Evolutionary conservation across 768 basidiomycete genomes (phyloP).

Genomic region (Porphyrellus cyaneotinctus): DNA sequence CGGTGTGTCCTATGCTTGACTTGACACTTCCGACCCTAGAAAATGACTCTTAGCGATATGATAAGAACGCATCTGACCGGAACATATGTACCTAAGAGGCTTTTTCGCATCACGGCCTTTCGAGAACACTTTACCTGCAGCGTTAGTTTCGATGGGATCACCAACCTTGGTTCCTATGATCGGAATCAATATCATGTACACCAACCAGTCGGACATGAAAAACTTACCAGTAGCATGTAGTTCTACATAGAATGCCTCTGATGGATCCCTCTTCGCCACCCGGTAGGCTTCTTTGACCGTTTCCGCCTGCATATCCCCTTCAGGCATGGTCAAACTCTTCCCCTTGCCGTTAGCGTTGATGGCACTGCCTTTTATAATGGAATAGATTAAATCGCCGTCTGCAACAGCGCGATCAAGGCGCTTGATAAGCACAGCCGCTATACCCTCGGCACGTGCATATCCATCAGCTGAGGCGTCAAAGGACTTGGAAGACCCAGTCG

Average conservation of each 20-base stretch:
- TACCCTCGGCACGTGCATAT: constrained; percentile 30
- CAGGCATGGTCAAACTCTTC: constrained; percentile 35
- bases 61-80: background rate
- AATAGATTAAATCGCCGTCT: constrained; percentile 32
- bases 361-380: constrained; percentile 29
- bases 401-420: constrained; percentile 29
- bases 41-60: background rate
- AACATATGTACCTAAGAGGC: constrained; percentile 18
- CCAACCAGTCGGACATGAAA: background rate
- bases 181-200: background rate
- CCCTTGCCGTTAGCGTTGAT: constrained; percentile 34
- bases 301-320: constrained; percentile 31
- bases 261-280: constrained; percentile 26
- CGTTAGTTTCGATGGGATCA: constrained; percentile 50
- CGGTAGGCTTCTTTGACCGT: constrained; percentile 33
- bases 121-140: constrained; percentile 38
- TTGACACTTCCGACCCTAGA: constrained; percentile 27
- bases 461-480: constrained; percentile 33
- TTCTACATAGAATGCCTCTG: constrained; percentile 47
- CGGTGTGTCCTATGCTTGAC: constrained; percentile 25
- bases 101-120: constrained; percentile 17
- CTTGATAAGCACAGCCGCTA: constrained; percentile 33
- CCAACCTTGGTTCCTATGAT: constrained; percentile 37
- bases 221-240: constrained; percentile 45
- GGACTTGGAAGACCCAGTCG: constrained; percentile 30